Evolutionary conservation across 225 moss, liverwort and hornwort species (phyloP).

Genomic region (Marchantia paleacea): DNA sequence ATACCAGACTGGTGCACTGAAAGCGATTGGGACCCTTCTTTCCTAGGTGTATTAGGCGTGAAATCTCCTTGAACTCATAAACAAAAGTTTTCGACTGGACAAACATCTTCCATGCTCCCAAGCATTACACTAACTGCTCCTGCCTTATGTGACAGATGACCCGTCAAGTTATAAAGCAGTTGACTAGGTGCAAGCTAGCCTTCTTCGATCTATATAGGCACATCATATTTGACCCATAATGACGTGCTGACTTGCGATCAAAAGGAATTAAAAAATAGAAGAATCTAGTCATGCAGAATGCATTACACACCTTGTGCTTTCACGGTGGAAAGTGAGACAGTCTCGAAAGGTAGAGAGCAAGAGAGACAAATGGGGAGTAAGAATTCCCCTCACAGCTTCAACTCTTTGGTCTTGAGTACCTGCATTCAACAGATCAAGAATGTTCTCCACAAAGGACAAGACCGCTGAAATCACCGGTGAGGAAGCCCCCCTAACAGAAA

Average conservation of each 20-base stretch:
- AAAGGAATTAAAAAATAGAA: background rate
- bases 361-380: conserved; percentile 65
- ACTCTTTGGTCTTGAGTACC: conserved; percentile 42
- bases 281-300: background rate
- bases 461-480: conserved; percentile 60
- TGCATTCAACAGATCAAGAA: conserved; percentile 58
- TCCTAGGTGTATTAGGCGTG: too few species aligned
- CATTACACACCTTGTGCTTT: conserved; percentile 55
- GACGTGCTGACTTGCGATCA: background rate
- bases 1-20: background rate
- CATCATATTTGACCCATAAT: too few species aligned
- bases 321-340: conserved; percentile 66
- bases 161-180: too few species aligned
- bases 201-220: too few species aligned
- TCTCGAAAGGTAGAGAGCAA: conserved; percentile 72
- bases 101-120: too few species aligned
- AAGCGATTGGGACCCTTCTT: too few species aligned
- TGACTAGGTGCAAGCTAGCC: too few species aligned
- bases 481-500: conserved; percentile 66
- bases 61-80: too few species aligned
- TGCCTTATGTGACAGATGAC: too few species aligned
- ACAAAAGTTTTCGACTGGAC: too few species aligned
- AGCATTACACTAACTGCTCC: too few species aligned
- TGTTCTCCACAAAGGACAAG: conserved; percentile 66
- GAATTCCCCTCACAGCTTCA: conserved; percentile 53